phyloP scores from a whole-genome alignment of 139 green algal species.

The Spirogloea muscicola region DNA sequence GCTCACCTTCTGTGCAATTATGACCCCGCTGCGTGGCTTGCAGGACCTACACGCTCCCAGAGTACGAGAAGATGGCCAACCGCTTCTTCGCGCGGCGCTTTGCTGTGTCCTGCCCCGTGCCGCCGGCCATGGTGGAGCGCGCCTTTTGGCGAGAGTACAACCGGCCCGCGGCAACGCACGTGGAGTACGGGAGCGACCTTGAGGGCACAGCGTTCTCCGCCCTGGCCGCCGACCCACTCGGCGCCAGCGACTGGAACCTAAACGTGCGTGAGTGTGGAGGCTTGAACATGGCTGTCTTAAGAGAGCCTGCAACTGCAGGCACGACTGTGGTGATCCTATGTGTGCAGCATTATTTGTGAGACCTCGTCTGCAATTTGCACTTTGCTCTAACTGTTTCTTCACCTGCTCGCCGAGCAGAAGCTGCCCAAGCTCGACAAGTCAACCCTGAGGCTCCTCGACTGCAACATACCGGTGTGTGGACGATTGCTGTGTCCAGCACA shows the following conservation, averaged over 20 bases:
- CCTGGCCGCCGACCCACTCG: not conserved
- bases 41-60: constrained; percentile 32
- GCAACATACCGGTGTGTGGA: constrained; percentile 28
- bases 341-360: too few relatives aligned
- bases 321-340: too few relatives aligned
- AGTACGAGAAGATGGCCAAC: constrained; percentile 22
- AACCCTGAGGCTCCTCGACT: constrained; percentile 47
- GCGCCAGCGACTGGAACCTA: constrained; percentile 9
- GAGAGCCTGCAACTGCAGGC: too few relatives aligned
- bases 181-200: constrained; percentile 37
- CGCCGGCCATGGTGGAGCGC: constrained; percentile 9
- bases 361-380: too few relatives aligned
- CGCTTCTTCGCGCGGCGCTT: constrained; percentile 10
- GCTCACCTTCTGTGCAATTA: too few relatives aligned
- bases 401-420: constrained; percentile 22
- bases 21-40: too few relatives aligned
- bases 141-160: constrained; percentile 13
- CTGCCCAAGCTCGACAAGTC: constrained; percentile 51
- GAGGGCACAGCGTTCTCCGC: constrained; percentile 7
- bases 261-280: too few relatives aligned
- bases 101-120: not conserved
- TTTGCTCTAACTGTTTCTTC: too few relatives aligned
- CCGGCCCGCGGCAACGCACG: not conserved
- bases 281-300: too few relatives aligned
- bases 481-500: not conserved